Conservation (phyloP, 2,329 filamentous ascomycete genomes). For the Sclerotinia subarctica region DNA sequence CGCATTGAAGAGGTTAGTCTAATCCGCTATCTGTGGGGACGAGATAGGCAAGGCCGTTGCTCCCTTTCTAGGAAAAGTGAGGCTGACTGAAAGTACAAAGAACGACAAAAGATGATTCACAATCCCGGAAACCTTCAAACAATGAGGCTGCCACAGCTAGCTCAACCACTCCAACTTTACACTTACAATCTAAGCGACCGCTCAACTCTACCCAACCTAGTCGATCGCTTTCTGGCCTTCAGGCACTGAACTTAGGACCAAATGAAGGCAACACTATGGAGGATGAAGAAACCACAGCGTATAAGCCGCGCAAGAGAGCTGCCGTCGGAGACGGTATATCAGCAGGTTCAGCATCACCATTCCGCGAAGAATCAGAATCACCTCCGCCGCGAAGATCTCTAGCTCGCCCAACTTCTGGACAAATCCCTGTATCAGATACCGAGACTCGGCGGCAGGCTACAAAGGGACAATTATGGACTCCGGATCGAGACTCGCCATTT, state of each 20-base stretch:
- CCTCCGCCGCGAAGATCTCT: slow-evolving; percentile 31
- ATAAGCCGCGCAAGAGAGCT: slow-evolving; percentile 32
- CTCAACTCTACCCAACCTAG: slow-evolving; percentile 20
- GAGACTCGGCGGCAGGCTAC: slow-evolving; percentile 23
- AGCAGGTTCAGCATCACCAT: slow-evolving; percentile 31
- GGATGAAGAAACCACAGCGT: slow-evolving; percentile 27
- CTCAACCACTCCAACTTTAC: slow-evolving; percentile 22
- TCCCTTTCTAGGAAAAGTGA: background rate
- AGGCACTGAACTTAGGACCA: slow-evolving; percentile 28
- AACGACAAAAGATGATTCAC: slow-evolving; percentile 26
- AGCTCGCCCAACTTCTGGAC: slow-evolving; percentile 28
- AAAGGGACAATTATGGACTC: slow-evolving; percentile 33
- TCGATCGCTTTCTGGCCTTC: slow-evolving; percentile 26
- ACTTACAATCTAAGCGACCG: slow-evolving; percentile 24
- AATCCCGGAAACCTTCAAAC: slow-evolving; percentile 22
- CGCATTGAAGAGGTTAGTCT: slow-evolving; percentile 24
- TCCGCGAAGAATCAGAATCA: slow-evolving; percentile 28
- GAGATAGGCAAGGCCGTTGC: background rate
- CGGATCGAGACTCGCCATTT: slow-evolving; percentile 27
- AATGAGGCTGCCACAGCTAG: slow-evolving; percentile 18
- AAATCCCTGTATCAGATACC: slow-evolving; percentile 21
- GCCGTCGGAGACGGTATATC: slow-evolving; percentile 35
- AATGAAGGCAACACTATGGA: slow-evolving; percentile 29
- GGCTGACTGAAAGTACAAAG: slow-evolving; percentile 25
- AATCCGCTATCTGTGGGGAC: background rate